These are phyloP conservation scores for Annulohypoxylon bovei DNA, from an alignment of 495 filamentous ascomycete genomes.

Conservation along the genomic window DNA sequence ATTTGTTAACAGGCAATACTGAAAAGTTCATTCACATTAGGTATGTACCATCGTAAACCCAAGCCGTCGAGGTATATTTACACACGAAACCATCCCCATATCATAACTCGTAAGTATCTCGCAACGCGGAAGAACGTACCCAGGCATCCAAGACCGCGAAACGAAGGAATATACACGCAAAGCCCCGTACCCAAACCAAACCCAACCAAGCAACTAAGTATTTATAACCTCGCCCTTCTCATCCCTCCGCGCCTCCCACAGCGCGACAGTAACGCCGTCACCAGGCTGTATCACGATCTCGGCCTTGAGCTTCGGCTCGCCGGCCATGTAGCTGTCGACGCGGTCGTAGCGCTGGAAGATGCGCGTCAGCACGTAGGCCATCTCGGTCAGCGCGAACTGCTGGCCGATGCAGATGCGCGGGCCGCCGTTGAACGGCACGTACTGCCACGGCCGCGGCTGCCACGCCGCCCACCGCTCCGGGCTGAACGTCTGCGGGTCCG, in stretches of 20 bases:
- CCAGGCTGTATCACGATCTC: constrained; percentile 76
- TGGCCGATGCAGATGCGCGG: constrained; percentile 68
- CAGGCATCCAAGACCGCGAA: neutral
- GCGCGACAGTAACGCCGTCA: constrained; percentile 67
- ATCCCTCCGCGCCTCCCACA: constrained; percentile 58
- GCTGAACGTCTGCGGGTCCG: constrained; percentile 66
- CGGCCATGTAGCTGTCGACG: constrained; percentile 64
- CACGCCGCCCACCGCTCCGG: constrained; percentile 81
- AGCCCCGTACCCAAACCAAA: too few relatives aligned
- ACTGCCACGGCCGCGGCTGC: constrained; percentile 74
- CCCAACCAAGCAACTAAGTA: too few relatives aligned
- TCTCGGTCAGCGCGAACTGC: constrained; percentile 84
- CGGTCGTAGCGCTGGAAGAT: constrained; percentile 75
- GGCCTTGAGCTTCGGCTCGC: constrained; percentile 62
- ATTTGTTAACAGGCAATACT: too few relatives aligned
- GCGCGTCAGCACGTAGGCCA: constrained; percentile 75
- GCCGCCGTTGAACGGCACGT: constrained; percentile 71
- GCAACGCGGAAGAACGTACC: neutral
- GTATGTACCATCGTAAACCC: too few relatives aligned
- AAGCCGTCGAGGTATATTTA: neutral
- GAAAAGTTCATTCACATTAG: too few relatives aligned
- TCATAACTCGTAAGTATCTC: neutral
- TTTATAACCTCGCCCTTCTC: too few relatives aligned
- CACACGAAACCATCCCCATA: neutral
- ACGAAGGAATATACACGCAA: neutral